Evolutionary conservation across 176 grass and related monocot genomes (phyloP), one percentile per base, ranked within the genome.

Genomic region (Aechmea fasciata): DNA sequence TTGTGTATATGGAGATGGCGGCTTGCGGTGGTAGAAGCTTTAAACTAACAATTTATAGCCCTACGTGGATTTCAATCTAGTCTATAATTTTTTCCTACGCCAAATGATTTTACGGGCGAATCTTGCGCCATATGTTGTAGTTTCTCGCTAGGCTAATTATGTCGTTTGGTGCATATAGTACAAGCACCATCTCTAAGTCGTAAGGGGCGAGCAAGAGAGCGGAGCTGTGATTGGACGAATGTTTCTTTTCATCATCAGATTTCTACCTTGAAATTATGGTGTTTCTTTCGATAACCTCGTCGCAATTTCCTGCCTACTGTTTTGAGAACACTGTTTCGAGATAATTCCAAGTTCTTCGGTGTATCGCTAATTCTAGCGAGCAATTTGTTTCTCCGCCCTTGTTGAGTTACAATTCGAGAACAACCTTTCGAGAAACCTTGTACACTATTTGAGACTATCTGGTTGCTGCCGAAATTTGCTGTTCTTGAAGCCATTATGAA

Each of bases 11-110:
- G 79, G 70, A 81, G 71, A 76, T 47, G 51, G 48, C 28, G 73
- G 78, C 33, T 69, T 51, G 74, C 69, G 52, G 48, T 47, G 50
- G 79, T 69, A 83, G 75, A 86, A 79, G 88, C 82, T 88, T 88
- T 74, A 77, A 84, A 75, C 91, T 96, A 96, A 96, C 91, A 72
- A 75, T 62, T 82, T 91, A 77, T 80, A 86, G 77, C 69, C 73
- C 77, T 79, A 28, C 72, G 76, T 50, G 63, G 71, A 79, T 72
- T 71, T 20, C 33, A 48, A 22, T 69, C 25, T 59, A 61, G 55
- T 61, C 55, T 61, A 61, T 61, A 41, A 41, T 61, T 61, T 61
- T 61, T 9, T 61, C n/a, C 1, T 23, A 13, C 15, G n/a, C 19
- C 5, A 20, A 19, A 61, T 61, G 55, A 61, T 61, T 61, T 61